Percentiles rank a stretch among this genome's conserved stretches.
These are phyloP conservation scores for Phaffia tasmanica DNA, from an alignment of 768 basidiomycete species.

Conservation along the genomic window DNA sequence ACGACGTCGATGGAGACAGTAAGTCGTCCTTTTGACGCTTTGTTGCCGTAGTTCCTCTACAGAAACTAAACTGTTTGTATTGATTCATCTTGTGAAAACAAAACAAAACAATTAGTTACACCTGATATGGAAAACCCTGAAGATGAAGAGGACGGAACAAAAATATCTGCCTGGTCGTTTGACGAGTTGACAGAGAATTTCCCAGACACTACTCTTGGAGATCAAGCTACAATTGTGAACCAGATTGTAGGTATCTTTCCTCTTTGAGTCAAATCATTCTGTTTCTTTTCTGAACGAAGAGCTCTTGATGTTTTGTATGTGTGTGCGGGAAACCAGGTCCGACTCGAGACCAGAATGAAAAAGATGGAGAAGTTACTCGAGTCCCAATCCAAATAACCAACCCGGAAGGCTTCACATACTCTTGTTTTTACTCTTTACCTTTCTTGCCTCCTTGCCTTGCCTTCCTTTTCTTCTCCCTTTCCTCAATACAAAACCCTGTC, in stretches of 20 bases:
- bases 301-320: too few relatives aligned
- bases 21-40: background rate
- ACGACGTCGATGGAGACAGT: slow-evolving; percentile 4
- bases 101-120: slow-evolving; percentile 5
- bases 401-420: too few relatives aligned
- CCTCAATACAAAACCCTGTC: too few relatives aligned
- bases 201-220: slow-evolving; percentile 22
- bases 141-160: slow-evolving; percentile 9
- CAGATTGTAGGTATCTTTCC: slow-evolving; percentile 14
- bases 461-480: too few relatives aligned
- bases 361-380: too few relatives aligned
- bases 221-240: slow-evolving; percentile 20
- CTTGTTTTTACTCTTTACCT: too few relatives aligned
- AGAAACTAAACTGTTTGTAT: background rate
- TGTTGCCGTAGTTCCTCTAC: background rate
- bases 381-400: too few relatives aligned
- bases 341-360: too few relatives aligned
- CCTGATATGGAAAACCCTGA: slow-evolving; percentile 17
- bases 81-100: background rate
- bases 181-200: slow-evolving; percentile 10
- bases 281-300: too few relatives aligned
- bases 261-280: background rate
- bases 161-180: slow-evolving; percentile 11
- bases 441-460: too few relatives aligned
- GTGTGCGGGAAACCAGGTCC: too few relatives aligned